Evolutionary conservation across 805 yeast species (phyloP), one percentile per base, ranked within the genome.

Genomic region (Metschnikowia hibisci): DNA sequence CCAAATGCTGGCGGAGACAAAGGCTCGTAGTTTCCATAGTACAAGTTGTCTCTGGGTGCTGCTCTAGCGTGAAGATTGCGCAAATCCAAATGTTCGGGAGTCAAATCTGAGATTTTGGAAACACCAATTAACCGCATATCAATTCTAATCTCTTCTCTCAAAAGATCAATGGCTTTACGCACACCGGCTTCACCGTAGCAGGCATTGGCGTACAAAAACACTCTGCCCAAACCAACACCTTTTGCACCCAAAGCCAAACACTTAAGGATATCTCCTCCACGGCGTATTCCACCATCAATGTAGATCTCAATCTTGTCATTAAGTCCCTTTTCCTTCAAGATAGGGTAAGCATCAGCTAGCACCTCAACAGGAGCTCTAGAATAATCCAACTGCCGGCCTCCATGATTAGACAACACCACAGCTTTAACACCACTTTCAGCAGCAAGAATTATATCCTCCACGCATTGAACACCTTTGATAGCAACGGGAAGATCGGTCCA

Each of bases 301-400:
- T 71, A 81, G 7, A 82, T 67, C 48, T 81, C 83, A 26, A 62
- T 64, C 22, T 68, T 63, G 34, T 77, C 72, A 38, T 71, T 73
- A 27, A 78, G 53, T 9, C 76, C 74, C 41, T 65, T 67, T 42
- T 68, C 67, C 39, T 66, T 67, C 44, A 81, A 61, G 4, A 70
- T 54, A 6, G 80, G 81, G 71, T 77, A 77, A 2, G 81, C 76
- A 48, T 86, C 96, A 4, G 84, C 85, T 39, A 88, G 66, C 4
- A 85, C 78, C 59, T 82, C 86, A 28, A 88, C 71, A 2, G 90
- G 84, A 0, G 95, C 80, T n/a, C 86, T 75, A 1, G 95, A 73
- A 56, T 78, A 85, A 63, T 88, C 96, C 44, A 88, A 67, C 63
- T 87, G 96, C 48, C 96, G 72, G 32, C 96, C 96, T 47, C 96